Conservation (phyloP, 1,139 yeast genomes). For the Pichia cactophila region DNA sequence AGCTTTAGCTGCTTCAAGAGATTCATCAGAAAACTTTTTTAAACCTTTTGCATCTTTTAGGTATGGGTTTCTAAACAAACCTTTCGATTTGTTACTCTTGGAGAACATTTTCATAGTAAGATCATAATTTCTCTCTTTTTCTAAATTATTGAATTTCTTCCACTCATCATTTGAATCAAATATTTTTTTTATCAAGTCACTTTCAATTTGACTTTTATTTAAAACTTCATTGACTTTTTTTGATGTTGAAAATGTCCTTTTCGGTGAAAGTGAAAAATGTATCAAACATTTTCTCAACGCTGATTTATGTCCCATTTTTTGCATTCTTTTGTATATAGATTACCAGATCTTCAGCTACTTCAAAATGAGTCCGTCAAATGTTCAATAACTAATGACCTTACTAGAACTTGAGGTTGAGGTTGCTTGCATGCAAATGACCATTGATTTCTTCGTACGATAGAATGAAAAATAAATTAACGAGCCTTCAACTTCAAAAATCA, state of each 20-base stretch:
- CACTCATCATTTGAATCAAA: constrained; percentile 43
- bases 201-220: not conserved
- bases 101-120: not conserved
- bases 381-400: not conserved
- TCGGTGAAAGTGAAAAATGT: not conserved
- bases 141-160: constrained; percentile 20
- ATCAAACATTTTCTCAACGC: not conserved
- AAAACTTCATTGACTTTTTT: too few relatives aligned
- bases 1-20: constrained; percentile 54
- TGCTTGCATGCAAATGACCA: too few relatives aligned
- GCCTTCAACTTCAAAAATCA: not conserved
- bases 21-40: constrained; percentile 54
- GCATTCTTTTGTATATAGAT: not conserved
- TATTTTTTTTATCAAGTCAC: constrained; percentile 29
- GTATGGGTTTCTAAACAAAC: constrained; percentile 68
- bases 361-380: too few relatives aligned
- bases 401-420: too few relatives aligned
- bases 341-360: too few relatives aligned
- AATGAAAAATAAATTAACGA: not conserved
- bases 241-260: not conserved
- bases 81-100: constrained; percentile 33
- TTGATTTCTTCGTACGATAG: too few relatives aligned
- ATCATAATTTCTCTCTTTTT: not conserved
- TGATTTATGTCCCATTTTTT: not conserved
- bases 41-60: constrained; percentile 67